Percentiles rank a stretch among this genome's conserved stretches.
Conservation (phyloP, 441 rosid genomes). For the Croton setiger region DNA sequence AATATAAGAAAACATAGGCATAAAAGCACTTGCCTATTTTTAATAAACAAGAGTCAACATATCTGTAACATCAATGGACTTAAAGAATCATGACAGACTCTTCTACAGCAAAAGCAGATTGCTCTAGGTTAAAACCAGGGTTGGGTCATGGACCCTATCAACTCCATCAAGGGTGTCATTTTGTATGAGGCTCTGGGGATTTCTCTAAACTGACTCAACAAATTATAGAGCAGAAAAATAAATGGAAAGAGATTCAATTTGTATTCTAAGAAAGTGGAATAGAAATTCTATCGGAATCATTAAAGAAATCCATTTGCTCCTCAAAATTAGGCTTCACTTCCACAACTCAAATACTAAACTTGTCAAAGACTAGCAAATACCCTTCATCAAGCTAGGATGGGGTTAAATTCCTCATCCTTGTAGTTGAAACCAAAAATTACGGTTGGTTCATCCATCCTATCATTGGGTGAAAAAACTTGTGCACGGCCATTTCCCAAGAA, state of each 20-base stretch:
- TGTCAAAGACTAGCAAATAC: neutral
- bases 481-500: too few relatives aligned
- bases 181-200: neutral
- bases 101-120: neutral
- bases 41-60: constrained; percentile 2
- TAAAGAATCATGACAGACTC: constrained; percentile 14
- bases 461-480: too few relatives aligned
- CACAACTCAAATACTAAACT: neutral
- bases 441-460: too few relatives aligned
- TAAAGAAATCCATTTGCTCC: neutral
- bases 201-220: neutral
- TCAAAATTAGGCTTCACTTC: neutral
- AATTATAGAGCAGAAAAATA: neutral
- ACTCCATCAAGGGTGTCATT: neutral
- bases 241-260: neutral
- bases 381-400: neutral
- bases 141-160: neutral
- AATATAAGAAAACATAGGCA: constrained; percentile 4
- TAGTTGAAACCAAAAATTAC: too few relatives aligned
- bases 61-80: neutral
- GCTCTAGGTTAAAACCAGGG: constrained; percentile 14
- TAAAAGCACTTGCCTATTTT: neutral
- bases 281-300: neutral
- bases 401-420: neutral
- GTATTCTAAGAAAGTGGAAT: neutral